Evolutionary conservation across 257 asterid genomes (phyloP).

Genomic region (Pogostemon cablin): DNA sequence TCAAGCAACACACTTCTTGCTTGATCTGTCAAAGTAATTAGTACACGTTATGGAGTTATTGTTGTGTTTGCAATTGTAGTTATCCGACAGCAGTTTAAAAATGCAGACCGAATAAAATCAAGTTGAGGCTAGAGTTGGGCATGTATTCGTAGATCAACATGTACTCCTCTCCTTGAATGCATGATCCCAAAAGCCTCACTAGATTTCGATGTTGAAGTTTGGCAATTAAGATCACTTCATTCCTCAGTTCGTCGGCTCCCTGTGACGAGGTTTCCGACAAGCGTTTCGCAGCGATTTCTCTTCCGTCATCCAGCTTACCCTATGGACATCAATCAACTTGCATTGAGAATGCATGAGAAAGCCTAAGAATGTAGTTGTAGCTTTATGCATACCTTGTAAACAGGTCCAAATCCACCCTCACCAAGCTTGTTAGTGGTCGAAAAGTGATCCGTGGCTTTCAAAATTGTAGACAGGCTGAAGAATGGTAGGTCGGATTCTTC

Average conservation of each 20-base stretch:
- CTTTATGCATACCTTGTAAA: neutral
- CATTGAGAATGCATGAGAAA: neutral
- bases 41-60: neutral
- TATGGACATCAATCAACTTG: neutral
- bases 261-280: neutral
- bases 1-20: neutral
- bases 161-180: neutral
- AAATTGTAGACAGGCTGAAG: neutral
- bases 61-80: neutral
- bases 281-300: neutral
- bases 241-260: neutral
- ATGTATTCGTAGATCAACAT: neutral
- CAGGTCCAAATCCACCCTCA: conserved; percentile 18
- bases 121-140: neutral
- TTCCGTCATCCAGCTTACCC: neutral
- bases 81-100: neutral
- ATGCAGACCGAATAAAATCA: neutral
- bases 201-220: conserved; percentile 8
- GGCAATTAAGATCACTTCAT: conserved; percentile 6
- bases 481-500: neutral
- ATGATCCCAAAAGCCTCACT: neutral
- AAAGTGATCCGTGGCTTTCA: neutral
- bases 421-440: neutral
- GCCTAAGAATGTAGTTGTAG: neutral
- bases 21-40: neutral